Conservation (phyloP, 441 rosid genomes). For the Croton setiger region DNA sequence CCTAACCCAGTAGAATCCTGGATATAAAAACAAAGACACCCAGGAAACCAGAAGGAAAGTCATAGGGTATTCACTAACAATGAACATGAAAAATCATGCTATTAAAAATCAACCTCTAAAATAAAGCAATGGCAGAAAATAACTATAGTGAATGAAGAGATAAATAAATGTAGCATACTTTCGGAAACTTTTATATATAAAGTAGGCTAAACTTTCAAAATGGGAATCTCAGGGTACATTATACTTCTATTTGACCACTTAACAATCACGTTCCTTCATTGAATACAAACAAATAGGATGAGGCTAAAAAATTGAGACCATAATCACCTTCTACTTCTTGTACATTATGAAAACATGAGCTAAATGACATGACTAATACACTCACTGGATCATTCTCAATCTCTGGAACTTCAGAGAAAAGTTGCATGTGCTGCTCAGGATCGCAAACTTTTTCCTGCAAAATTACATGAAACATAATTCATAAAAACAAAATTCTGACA, state of each 20-base stretch:
- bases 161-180: not conserved
- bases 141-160: not conserved
- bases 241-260: not conserved
- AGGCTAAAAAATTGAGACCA: not conserved
- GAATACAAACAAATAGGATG: not conserved
- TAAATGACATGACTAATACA: not conserved
- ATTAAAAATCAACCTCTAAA: not conserved
- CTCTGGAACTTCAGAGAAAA: constrained; percentile 42
- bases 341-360: not conserved
- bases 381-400: constrained; percentile 45
- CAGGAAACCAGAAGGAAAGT: not conserved
- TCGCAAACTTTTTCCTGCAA: constrained; percentile 44
- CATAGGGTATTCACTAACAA: not conserved
- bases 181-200: not conserved
- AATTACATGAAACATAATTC: constrained; percentile 2
- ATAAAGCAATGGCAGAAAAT: constrained; percentile 2
- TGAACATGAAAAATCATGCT: constrained; percentile 1
- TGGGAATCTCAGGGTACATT: not conserved
- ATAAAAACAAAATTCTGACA: constrained; percentile 17
- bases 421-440: constrained; percentile 35
- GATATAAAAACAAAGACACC: constrained; percentile 17
- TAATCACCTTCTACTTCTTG: constrained; percentile 13
- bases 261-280: not conserved
- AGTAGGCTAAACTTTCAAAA: not conserved
- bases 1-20: constrained; percentile 49